Evolutionary conservation across 306 rosid species (phyloP), one percentile per base, ranked within the genome.

Genomic region (Ziziphus jujuba): DNA sequence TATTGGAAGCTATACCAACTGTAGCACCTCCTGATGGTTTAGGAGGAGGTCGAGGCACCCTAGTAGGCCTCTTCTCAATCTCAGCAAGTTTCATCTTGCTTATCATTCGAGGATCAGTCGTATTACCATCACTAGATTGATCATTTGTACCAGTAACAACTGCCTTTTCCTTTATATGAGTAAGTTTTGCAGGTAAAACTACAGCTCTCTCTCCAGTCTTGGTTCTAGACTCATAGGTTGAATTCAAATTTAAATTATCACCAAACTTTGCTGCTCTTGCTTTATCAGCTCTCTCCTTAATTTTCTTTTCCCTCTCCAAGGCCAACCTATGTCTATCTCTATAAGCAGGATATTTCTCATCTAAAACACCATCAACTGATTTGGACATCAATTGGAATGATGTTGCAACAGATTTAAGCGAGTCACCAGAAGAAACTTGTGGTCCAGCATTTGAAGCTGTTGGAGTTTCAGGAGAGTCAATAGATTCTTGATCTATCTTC

Each of bases 321-420:
- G 96, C 99, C 84, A 90, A 75, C 71, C 85, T 95, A 81, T 95
- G 99, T 56, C 96, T 85, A 70, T 95, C 95, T 78, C 87, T 95
- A 66, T 84, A 95, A 0, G 92, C 95, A 3, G 99, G 99, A 69
- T 90, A 95, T 68, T 90, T 90, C 82, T 95, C 97, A 17, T 95
- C 95, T 24, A 68, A 61, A 47, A 88, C 85, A 34, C 83, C 84
- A 31, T 85, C 97, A 70, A 93, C 90, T 24, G 98, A 90, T 82
- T 88, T 95, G 45, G 99, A 95, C 97, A 95, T 95, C 83, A 95
- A 73, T 2, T 88, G 95, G 89, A 95, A 95, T 56, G 99, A 95
- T 56, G 92, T 1, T 60, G 88, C 72, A 60, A 90, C 99, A 54
- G 85, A 77, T 69, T 88, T 80, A 24, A 87, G 72, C 50, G 95